These are phyloP conservation scores for Myrica gale DNA, from an alignment of 306 rosid genomes.

Conservation along the genomic window DNA sequence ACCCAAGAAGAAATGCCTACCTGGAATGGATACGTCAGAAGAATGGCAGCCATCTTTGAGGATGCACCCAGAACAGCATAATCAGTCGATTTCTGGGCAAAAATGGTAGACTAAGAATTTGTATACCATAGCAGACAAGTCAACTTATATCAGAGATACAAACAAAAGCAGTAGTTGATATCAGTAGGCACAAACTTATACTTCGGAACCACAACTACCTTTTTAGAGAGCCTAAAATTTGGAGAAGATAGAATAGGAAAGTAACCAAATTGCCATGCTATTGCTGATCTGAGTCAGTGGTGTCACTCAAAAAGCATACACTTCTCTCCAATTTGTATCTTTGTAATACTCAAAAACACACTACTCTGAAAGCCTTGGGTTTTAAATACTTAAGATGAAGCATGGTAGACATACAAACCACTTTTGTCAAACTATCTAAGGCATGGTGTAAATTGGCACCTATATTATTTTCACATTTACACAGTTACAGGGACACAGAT, in stretches of 20 bases:
- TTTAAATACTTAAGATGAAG: not conserved
- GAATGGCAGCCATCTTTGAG: conserved; percentile 66
- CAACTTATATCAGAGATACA: conserved; percentile 12
- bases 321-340: not conserved
- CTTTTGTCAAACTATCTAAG: not conserved
- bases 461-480: not conserved
- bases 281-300: not conserved
- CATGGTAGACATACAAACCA: not conserved
- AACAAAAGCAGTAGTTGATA: conserved; percentile 11
- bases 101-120: not conserved
- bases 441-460: not conserved
- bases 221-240: conserved; percentile 5
- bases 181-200: conserved; percentile 13
- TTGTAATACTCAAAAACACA: not conserved
- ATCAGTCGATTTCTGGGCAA: conserved; percentile 69
- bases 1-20: conserved; percentile 31
- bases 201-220: not conserved
- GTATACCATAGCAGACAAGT: not conserved
- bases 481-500: not conserved
- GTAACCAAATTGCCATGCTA: not conserved
- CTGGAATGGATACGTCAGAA: conserved; percentile 90
- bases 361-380: not conserved
- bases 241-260: not conserved
- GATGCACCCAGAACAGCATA: conserved; percentile 86
- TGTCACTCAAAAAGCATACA: not conserved